Base-by-base conservation (phyloP, 805 yeast species). In the Pichia membranifaciens region DNA sequence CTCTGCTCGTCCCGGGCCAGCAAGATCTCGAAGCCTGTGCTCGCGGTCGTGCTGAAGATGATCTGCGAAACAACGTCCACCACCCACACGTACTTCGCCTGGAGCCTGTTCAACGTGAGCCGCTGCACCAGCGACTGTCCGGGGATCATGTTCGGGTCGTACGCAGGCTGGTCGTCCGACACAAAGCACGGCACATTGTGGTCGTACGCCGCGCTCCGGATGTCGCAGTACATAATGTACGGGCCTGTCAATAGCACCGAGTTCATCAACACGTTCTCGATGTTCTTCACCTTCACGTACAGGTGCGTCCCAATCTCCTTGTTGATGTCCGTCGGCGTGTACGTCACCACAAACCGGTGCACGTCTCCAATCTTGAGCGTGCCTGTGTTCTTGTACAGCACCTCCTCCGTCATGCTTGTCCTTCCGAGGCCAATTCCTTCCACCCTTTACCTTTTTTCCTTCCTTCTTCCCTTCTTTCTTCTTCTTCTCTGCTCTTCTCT, bases 211-310 rank as follows among this genome's bases (percentile, higher is more conserved):
- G 64, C 70, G 0, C 91, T 81, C 39, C 82, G 71, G 42, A 93
- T 79, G 63, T 91, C 97, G 20, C 82, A 86, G 58, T 93, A 93
- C 5, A 93, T 66, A 2, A 87, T 72, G 60, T 81, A 91, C 0
- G 99, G 99, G 0, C 98, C 99, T 1, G 90, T 82, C 38, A 93
- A 65, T 57, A 82, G 87, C 1, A 96, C 85, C 0, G 97, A 95
- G 25, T 95, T 66, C 54, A 87, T 61, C 0, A 93, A 74, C 3
- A 86, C 67, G 53, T 79, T 76, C 62, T 89, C 96, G 3, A 67
- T 69, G 64, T 90, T 90, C 57, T 78, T 79, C 34, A 90, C 76
- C 45, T 78, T 75, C 20, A 84, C 64, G 74, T 76, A 81, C 1
- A 79, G 50, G 1, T 61, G n/a, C 7, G 47, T 22, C 4, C 51